Evolutionary conservation across 176 grass and related monocot species (phyloP).

Genomic region (Stipa capillata): DNA sequence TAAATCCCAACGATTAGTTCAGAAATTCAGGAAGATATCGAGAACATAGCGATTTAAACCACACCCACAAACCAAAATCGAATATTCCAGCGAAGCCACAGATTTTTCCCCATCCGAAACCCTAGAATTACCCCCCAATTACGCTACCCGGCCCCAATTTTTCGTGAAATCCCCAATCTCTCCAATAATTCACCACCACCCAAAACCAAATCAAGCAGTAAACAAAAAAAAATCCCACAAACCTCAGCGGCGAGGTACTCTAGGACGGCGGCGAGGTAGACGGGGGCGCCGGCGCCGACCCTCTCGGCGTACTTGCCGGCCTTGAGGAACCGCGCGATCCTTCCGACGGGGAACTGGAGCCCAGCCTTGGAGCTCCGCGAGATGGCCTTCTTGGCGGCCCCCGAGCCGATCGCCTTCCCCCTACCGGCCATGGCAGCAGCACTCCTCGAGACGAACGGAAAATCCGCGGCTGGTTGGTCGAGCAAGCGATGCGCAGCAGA

Average conservation of each 20-base stretch:
- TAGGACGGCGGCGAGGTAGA: constrained; percentile 91
- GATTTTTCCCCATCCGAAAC: not conserved
- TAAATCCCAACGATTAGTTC: not conserved
- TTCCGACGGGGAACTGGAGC: constrained; percentile 90
- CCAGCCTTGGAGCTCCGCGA: constrained; percentile 97
- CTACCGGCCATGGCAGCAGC: constrained; percentile 66
- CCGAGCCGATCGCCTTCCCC: constrained; percentile 87
- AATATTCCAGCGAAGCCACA: not conserved
- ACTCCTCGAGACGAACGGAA: not conserved
- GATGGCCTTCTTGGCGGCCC: constrained; percentile 68
- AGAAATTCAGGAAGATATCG: not conserved
- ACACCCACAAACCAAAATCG: fast-evolving
- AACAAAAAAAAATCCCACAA: not conserved
- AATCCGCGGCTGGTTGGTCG: not conserved
- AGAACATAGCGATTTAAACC: not conserved
- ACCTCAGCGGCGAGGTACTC: constrained; percentile 99
- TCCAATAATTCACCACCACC: not conserved
- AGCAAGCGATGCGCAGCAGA: not conserved
- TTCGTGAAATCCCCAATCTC: not conserved
- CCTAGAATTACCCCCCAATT: not conserved
- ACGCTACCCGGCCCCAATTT: not conserved
- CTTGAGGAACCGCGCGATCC: constrained; percentile 94
- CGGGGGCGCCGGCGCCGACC: constrained; percentile 90
- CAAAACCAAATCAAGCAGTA: not conserved
- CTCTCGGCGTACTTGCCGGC: constrained; percentile 96